Evolutionary conservation across 2,329 filamentous ascomycete species (phyloP).

Genomic region (Aureobasidium sp.): DNA sequence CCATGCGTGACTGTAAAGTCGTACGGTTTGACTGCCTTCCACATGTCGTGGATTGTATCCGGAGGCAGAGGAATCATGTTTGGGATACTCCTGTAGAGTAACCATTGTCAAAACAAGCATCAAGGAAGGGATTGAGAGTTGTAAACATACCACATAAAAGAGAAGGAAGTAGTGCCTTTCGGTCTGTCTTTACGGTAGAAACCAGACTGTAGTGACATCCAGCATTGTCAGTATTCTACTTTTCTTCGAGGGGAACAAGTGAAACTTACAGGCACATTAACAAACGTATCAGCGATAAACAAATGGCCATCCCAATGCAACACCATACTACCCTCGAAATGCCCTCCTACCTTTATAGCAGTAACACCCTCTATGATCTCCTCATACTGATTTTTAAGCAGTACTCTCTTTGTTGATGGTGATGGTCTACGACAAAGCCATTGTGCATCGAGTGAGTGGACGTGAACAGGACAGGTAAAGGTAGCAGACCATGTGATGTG

Average conservation of each 20-base stretch:
- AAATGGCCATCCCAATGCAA: constrained; percentile 53
- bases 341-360: constrained; percentile 64
- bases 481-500: constrained; percentile 63
- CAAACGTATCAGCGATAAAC: constrained; percentile 69
- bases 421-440: constrained; percentile 50
- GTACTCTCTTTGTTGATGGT: constrained; percentile 32
- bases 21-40: constrained; percentile 53
- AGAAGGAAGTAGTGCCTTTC: constrained; percentile 43
- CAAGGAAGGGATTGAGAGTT: too few species aligned
- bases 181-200: constrained; percentile 32
- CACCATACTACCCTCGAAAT: constrained; percentile 69
- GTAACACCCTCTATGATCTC: constrained; percentile 42
- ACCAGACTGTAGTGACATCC: constrained; percentile 15
- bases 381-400: constrained; percentile 30
- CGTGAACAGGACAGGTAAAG: constrained; percentile 63
- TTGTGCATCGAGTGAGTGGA: constrained; percentile 53
- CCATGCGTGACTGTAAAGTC: constrained; percentile 61
- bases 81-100: constrained; percentile 50
- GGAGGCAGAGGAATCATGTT: constrained; percentile 65
- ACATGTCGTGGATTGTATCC: constrained; percentile 57
- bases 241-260: too few species aligned
- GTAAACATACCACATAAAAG: constrained; percentile 52
- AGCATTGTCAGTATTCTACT: not conserved
- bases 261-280: constrained; percentile 52
- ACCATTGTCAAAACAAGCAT: too few species aligned